Conservation (phyloP, 2,329 filamentous ascomycete genomes). For the Colletotrichum lentis region DNA sequence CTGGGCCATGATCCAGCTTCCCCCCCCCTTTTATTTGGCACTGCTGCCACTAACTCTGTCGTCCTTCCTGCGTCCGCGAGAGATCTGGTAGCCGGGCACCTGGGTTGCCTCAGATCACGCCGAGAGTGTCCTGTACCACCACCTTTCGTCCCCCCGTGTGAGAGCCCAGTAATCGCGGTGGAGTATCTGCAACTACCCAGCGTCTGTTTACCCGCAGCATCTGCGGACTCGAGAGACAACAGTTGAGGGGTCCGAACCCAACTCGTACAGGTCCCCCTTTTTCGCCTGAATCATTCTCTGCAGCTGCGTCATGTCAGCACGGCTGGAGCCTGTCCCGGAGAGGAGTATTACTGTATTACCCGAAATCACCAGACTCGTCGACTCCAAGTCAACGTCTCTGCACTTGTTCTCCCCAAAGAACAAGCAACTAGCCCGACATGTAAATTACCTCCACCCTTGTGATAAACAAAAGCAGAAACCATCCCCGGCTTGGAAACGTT, state of each 20-base stretch:
- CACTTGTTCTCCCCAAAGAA: no score
- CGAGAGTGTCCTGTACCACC: conserved; percentile 11
- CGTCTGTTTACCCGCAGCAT: neutral
- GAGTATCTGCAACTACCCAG: conserved; percentile 9
- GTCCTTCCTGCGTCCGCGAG: neutral
- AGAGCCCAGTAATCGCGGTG: neutral
- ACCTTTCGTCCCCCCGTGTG: no score
- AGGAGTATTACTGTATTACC: no score
- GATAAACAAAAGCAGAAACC: no score
- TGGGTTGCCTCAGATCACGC: conserved; percentile 17
- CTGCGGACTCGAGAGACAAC: neutral
- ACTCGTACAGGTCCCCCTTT: neutral
- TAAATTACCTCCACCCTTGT: no score
- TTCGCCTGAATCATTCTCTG: neutral
- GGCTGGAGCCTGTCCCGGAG: no score
- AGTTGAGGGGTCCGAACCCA: neutral
- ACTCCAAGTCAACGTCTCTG: no score
- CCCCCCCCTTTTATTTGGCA: neutral
- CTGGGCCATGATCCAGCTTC: neutral
- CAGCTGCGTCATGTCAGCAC: neutral
- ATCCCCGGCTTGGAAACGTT: no score
- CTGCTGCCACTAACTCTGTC: no score
- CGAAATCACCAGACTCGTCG: no score
- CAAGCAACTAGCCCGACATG: no score
- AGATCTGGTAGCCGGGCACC: conserved; percentile 11